Conservation (phyloP, 345 rosid species). For the Gossypium rotundifolium region DNA sequence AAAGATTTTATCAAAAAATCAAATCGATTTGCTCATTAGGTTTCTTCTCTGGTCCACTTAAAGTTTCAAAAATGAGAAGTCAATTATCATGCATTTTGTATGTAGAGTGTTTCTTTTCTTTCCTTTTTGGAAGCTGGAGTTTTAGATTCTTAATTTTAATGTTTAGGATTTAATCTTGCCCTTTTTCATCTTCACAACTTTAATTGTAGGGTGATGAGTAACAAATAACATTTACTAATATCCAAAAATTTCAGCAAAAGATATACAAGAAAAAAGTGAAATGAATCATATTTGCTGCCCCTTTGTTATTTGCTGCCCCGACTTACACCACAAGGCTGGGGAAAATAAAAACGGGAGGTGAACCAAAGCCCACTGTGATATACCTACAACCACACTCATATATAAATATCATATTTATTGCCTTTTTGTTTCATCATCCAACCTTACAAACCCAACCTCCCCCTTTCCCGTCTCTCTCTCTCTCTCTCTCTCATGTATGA, state of each 20-base stretch:
- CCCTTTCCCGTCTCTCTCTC: slow-evolving; percentile 21
- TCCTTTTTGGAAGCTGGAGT: too few species aligned
- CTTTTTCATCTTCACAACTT: too few species aligned
- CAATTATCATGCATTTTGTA: too few species aligned
- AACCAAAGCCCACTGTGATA: slow-evolving; percentile 46
- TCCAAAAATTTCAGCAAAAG: background rate
- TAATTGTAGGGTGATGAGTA: too few species aligned
- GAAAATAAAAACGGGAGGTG: slow-evolving; percentile 42
- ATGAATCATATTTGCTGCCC: background rate
- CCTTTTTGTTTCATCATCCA: background rate
- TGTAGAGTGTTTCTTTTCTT: too few species aligned
- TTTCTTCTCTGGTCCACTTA: too few species aligned
- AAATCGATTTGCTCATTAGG: too few species aligned
- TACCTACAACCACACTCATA: slow-evolving; percentile 43
- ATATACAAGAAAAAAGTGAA: slow-evolving; percentile 25
- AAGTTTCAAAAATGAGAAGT: too few species aligned
- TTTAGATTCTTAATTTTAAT: too few species aligned
- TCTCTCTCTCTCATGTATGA: slow-evolving; percentile 29
- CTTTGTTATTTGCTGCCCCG: slow-evolving; percentile 23
- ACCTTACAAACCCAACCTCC: slow-evolving; percentile 34
- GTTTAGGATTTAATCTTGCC: too few species aligned
- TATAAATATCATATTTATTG: background rate
- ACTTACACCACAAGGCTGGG: slow-evolving; percentile 43
- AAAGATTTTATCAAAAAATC: too few species aligned
- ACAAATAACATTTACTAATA: too few species aligned